Base-by-base conservation (phyloP, 768 basidiomycete genomes). In the Lactarius vividus region DNA sequence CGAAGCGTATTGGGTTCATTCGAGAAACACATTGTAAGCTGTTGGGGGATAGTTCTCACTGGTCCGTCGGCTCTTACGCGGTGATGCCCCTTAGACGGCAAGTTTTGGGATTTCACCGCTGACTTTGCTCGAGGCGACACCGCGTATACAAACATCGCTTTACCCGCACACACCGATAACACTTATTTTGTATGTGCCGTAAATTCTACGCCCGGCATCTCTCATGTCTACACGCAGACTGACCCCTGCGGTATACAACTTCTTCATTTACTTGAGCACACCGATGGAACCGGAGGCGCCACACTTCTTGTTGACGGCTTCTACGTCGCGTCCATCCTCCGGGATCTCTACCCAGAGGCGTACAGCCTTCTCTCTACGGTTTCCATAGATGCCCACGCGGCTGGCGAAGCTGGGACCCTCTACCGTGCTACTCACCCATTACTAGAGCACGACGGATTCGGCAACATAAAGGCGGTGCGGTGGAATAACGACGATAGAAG, bases 401-500 rank as follows among this genome's bases (percentile, higher is more conserved):
- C 94, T 0, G 96, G 97, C 2, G 92, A 94, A 66, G 74, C 79
- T 0, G 76, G 75, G 1, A 76, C 80, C 1, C 71, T 90, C 20
- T 90, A 89, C 72, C 68, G 77, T 1, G 77, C 81, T 0, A 85
- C 87, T 1, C 88, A 89, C 71, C 90, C 95, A 0, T 84, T 91
- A 0, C 79, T 98, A 5, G 77, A 82, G 18, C 90, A 93, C 73
- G 88, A 94, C 60, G 71, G 75, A 2, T 61, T 80, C 15, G 86
- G 84, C 2, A 84, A 88, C 66, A 80, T 98, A 0, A 75, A 80
- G 4, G 89, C 92, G 66, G 88, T 98, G 39, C 78, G 96, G 61
- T 98, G 95, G 92, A 98, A 98, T 72, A 96, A 94, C 67, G 91
- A 95, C 70, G 96, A 98, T 75, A 80, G 96, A 59, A 95, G 92